Conservation (phyloP, 768 basidiomycete genomes). For the Boletales sp. region DNA sequence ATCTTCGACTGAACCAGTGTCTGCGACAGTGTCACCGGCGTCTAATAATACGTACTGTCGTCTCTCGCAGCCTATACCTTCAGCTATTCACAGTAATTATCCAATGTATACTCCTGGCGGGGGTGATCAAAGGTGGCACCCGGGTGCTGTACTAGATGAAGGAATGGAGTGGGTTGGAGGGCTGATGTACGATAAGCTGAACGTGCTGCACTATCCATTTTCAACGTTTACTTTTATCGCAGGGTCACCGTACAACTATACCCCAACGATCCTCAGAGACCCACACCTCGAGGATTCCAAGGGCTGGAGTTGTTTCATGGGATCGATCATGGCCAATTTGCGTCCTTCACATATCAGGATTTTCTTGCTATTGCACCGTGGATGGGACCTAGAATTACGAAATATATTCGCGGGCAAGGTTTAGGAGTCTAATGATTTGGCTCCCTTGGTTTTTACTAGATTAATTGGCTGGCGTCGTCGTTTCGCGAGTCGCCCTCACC, state of each 20-base stretch:
- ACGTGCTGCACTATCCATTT: neutral
- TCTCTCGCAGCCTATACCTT: constrained; percentile 57
- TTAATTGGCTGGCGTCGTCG: no score
- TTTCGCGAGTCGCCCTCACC: no score
- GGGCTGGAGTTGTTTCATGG: constrained; percentile 48
- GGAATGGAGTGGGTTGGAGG: constrained; percentile 73
- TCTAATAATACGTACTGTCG: constrained; percentile 34
- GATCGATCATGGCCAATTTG: constrained; percentile 54
- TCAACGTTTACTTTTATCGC: constrained; percentile 6
- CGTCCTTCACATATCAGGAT: constrained; percentile 69
- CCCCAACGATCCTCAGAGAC: constrained; percentile 40
- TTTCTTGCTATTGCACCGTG: constrained; percentile 73
- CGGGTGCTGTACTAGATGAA: constrained; percentile 50
- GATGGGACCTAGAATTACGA: constrained; percentile 65
- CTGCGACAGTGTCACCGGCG: neutral
- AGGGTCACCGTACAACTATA: constrained; percentile 65
- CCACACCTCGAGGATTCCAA: constrained; percentile 37
- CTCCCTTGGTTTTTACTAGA: neutral
- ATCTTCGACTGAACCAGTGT: neutral
- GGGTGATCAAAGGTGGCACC: constrained; percentile 60
- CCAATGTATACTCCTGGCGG: constrained; percentile 74
- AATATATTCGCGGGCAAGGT: constrained; percentile 67
- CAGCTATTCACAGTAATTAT: constrained; percentile 54
- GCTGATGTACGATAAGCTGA: constrained; percentile 49
- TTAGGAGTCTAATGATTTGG: constrained; percentile 46